Conservation (phyloP, 768 basidiomycete species). For the Tephrocybe sp. region DNA sequence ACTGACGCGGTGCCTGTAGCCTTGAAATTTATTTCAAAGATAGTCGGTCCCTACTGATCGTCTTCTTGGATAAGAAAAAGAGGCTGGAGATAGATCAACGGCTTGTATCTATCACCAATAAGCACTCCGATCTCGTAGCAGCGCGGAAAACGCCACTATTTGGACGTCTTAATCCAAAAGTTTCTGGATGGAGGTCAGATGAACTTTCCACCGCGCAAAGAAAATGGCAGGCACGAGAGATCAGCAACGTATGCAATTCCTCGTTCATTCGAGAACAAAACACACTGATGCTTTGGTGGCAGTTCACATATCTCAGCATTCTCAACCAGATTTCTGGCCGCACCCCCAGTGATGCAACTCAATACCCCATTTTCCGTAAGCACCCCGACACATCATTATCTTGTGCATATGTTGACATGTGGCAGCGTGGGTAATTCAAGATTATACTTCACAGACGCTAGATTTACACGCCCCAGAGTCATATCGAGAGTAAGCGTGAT, state of each 20-base stretch:
- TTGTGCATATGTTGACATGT: not conserved
- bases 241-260: constrained; percentile 71
- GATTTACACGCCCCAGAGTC: constrained; percentile 60
- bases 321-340: constrained; percentile 91
- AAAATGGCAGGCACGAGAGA: constrained; percentile 87
- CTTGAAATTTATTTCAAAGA: constrained; percentile 94
- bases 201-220: constrained; percentile 70
- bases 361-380: constrained; percentile 90
- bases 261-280: not conserved
- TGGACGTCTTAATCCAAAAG: constrained; percentile 48
- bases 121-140: constrained; percentile 37
- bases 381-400: constrained; percentile 3
- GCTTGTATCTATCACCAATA: constrained; percentile 45
- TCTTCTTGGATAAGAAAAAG: constrained; percentile 70
- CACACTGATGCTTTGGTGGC: not conserved
- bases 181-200: constrained; percentile 50
- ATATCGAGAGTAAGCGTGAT: constrained; percentile 66
- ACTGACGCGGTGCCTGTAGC: constrained; percentile 31
- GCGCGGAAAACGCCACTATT: constrained; percentile 55
- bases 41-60: constrained; percentile 80
- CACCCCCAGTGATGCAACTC: constrained; percentile 92
- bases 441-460: constrained; percentile 71
- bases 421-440: constrained; percentile 84
- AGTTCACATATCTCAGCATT: constrained; percentile 90
- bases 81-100: constrained; percentile 58